These are phyloP conservation scores for Pleurotus citrinopileatus DNA, from an alignment of 768 basidiomycete genomes.

Conservation along the genomic window DNA sequence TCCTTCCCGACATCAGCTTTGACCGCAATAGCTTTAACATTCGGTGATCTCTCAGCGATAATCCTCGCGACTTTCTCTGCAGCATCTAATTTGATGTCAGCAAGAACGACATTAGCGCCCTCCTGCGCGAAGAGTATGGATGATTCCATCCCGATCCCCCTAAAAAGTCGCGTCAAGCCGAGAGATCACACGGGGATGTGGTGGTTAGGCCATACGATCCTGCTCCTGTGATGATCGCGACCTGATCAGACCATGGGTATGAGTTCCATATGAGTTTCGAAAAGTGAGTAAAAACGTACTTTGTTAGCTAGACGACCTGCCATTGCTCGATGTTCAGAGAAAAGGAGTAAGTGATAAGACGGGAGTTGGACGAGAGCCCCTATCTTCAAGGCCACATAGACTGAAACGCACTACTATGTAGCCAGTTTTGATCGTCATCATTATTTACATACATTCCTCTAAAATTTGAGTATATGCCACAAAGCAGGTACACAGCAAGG, in stretches of 20 bases:
- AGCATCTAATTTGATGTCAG: constrained; percentile 79
- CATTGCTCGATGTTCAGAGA: constrained; percentile 36
- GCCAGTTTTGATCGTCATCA: too few relatives aligned
- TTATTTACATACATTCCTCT: background rate
- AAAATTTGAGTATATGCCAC: background rate
- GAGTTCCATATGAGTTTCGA: constrained; percentile 9
- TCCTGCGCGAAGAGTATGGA: constrained; percentile 94
- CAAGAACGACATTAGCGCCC: constrained; percentile 87
- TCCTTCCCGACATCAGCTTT: constrained; percentile 92
- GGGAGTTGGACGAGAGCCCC: constrained; percentile 14
- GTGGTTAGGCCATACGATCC: constrained; percentile 69
- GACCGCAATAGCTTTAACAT: constrained; percentile 63
- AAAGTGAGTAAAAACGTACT: constrained; percentile 29
- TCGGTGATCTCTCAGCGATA: constrained; percentile 65
- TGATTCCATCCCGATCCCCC: constrained; percentile 95
- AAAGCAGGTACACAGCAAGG: background rate
- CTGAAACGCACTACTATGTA: too few relatives aligned
- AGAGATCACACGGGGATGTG: constrained; percentile 9
- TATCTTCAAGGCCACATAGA: too few relatives aligned
- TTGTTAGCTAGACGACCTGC: constrained; percentile 67
- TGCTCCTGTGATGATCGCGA: constrained; percentile 83
- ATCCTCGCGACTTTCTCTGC: constrained; percentile 65
- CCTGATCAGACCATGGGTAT: constrained; percentile 32
- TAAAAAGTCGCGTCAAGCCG: constrained; percentile 31
- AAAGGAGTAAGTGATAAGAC: constrained; percentile 10